Percentiles rank a stretch among this genome's conserved stretches.
Conservation (phyloP, 23 red algal genomes). For the Gracilaria caudata region DNA sequence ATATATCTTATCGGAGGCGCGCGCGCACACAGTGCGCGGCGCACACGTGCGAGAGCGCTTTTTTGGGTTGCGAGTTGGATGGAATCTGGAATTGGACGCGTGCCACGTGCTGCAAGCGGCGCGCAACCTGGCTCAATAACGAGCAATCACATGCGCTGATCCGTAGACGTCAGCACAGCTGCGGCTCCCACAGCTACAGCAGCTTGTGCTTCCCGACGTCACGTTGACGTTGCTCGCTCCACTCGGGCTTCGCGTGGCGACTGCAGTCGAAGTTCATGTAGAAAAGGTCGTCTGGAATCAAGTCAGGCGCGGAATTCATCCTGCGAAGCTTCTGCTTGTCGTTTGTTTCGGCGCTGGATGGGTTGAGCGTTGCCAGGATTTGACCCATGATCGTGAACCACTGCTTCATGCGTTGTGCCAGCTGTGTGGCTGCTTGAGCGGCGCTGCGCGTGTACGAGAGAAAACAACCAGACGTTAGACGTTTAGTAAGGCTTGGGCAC, state of each 20-base stretch:
- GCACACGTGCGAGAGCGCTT: background rate
- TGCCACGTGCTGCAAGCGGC: background rate
- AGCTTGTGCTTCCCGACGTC: background rate
- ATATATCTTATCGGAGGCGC: no score
- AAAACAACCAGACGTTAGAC: background rate
- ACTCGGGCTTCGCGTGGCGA: background rate
- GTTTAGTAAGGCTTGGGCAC: no score
- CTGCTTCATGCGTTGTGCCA: background rate
- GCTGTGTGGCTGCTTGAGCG: no score
- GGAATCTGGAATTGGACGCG: background rate
- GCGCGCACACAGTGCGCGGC: no score
- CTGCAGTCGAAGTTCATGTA: slow-evolving; percentile 61
- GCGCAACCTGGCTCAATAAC: no score
- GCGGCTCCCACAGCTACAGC: slow-evolving; percentile 3
- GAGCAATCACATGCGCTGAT: no score
- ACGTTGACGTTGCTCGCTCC: background rate
- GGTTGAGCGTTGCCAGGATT: background rate
- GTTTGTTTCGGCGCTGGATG: background rate
- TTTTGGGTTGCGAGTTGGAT: background rate
- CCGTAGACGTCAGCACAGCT: no score
- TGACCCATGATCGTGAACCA: background rate
- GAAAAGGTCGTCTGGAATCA: slow-evolving; percentile 54
- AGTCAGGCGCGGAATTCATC: slow-evolving; percentile 12
- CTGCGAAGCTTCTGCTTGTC: background rate
- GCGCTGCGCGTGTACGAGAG: background rate